These are phyloP conservation scores for Tephrocybe sp. DNA, from an alignment of 768 basidiomycete species.

Conservation along the genomic window DNA sequence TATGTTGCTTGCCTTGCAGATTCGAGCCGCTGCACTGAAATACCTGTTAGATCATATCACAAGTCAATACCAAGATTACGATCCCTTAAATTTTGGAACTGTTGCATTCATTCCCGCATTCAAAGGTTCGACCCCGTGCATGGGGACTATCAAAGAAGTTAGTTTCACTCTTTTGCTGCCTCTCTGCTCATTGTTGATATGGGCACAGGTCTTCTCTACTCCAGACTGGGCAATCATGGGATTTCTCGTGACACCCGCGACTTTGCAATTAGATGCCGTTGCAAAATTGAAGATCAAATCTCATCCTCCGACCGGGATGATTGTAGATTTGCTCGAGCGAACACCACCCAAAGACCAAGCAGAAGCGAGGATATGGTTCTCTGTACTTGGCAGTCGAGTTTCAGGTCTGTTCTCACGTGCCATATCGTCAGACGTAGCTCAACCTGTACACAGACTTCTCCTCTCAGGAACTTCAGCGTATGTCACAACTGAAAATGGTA, in stretches of 20 bases:
- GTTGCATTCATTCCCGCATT: conserved; percentile 81
- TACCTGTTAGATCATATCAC: conserved; percentile 80
- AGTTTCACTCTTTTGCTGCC: conserved; percentile 10
- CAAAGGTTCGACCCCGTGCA: conserved; percentile 45
- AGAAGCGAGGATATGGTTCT: conserved; percentile 68
- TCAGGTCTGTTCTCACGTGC: conserved; percentile 42
- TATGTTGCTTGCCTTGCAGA: conserved; percentile 17
- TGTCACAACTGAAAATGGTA: conserved; percentile 66
- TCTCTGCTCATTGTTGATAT: background rate
- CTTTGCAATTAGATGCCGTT: conserved; percentile 48
- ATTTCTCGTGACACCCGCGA: conserved; percentile 65
- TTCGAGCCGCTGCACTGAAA: conserved; percentile 65
- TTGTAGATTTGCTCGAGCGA: conserved; percentile 59
- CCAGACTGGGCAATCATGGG: conserved; percentile 73
- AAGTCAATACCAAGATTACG: conserved; percentile 59
- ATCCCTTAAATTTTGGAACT: conserved; percentile 51
- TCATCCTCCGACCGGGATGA: conserved; percentile 62
- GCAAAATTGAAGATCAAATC: conserved; percentile 67
- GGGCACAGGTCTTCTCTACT: conserved; percentile 64
- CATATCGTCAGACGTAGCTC: background rate
- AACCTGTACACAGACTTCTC: conserved; percentile 51
- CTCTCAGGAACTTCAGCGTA: conserved; percentile 47
- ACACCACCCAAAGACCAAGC: conserved; percentile 56
- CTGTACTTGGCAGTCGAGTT: conserved; percentile 61
- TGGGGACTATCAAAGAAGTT: conserved; percentile 71